Base-by-base conservation (phyloP, 2,329 filamentous ascomycete genomes). In the Chalara sp. region DNA sequence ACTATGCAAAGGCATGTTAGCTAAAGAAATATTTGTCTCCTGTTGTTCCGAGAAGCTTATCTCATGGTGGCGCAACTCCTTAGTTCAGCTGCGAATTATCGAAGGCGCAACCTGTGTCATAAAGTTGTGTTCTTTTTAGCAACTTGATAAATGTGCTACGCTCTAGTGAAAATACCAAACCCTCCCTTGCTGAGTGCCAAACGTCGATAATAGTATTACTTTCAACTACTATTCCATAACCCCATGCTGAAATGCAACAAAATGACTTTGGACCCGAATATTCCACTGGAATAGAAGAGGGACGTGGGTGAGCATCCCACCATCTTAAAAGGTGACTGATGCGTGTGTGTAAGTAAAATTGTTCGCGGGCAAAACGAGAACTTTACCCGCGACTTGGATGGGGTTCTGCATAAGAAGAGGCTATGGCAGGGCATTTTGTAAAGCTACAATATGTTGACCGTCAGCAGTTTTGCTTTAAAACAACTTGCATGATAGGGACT, bases 231-330 rank as follows among this genome's bases (percentile, higher is more conserved):
- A 47, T 46, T 4, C 56, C 58, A 47, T 55, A 61, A 6, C 60
- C 59, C 58, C 58, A 64, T 29, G 53, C 54, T 32, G 61, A 63
- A n/a, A 64, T 62, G 7, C 59, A 52, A 42, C 58, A 58, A 31
- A 54, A 63, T n/a, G 57, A 53, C 6, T 33, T 46, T 1, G 57
- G 40, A 52, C 62, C 56, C 8, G 56, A 50, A 35, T 53, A 60
- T 32, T 56, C 40, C 4, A 35, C 37, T 6, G 60, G 58, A 2
- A 53, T 59, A 3, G 57, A 58, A 7, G 53, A 13, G 7, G 61
- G 61, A 13, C 60, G 49, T 32, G 58, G 58, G 47, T 63, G 58
- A 6, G 63, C 52, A 33, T 60, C 61, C 61, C 58, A 63, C 59
- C 59, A 62, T 1, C 58, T 58, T 5, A 59, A 29, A 11, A 60